A percentile compares a stretch with the other conserved stretches of the same genome.
Conservation (phyloP, 371 early-diverging fungal genomes). For the Syncephalis plumigaleata region DNA sequence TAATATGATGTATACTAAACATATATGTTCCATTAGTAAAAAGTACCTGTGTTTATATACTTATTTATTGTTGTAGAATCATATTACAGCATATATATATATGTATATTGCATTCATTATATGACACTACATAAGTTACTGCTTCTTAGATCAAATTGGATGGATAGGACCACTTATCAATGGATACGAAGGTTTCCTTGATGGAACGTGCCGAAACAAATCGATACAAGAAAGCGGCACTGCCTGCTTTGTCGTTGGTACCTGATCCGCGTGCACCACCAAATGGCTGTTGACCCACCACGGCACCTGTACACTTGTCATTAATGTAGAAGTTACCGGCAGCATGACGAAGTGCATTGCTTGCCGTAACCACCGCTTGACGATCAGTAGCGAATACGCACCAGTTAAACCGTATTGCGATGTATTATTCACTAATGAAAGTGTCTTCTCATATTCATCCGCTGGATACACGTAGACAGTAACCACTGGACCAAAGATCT, state of each 20-base stretch:
- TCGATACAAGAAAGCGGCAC: conserved; percentile 38
- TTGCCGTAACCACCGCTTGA: conserved; percentile 47
- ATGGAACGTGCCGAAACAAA: conserved; percentile 89
- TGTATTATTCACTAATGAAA: conserved; percentile 62
- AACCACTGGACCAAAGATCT: conserved; percentile 96
- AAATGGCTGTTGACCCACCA: conserved; percentile 96
- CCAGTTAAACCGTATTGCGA: conserved; percentile 84
- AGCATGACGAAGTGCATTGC: conserved; percentile 65
- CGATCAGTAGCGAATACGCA: conserved; percentile 76
- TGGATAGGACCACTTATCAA: conserved; percentile 63
- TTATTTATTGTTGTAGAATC: no score
- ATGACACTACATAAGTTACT: no score
- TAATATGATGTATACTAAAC: no score
- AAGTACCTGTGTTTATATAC: no score
- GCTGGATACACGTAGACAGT: conserved; percentile 86
- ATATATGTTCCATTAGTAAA: no score
- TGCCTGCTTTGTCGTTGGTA: conserved; percentile 97
- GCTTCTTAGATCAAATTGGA: conserved; percentile 46
- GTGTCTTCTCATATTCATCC: conserved; percentile 49
- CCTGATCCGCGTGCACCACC: conserved; percentile 91
- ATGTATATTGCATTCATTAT: no score
- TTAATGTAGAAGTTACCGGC: conserved; percentile 98
- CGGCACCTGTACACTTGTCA: conserved; percentile 96
- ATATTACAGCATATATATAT: no score
- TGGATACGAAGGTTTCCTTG: conserved; percentile 88